Evolutionary conservation across 257 asterid species (phyloP), one percentile per base, ranked within the genome.

Genomic region (Solanum tacnaense): DNA sequence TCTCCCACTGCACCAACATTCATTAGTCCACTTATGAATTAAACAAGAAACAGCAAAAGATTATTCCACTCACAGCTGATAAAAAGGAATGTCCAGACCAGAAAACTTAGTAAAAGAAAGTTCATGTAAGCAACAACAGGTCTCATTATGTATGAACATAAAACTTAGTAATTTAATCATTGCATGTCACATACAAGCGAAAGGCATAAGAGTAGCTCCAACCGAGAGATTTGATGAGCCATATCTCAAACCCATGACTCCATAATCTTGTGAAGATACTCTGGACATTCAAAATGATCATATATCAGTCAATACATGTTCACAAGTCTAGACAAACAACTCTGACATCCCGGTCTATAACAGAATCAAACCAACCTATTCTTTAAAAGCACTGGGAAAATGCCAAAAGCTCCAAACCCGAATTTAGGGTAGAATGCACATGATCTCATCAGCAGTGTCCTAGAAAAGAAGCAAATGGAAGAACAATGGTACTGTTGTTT

Each of bases 361-460:
- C 25, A 52, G 58, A 46, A 52, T 49, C 36, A 41, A 88, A 88
- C 84, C 52, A 88, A 96, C 99, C 98, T 96, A 86, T 92, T 92
- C 90, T 92, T 94, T 87, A 93, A 84, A 91, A 94, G 95, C 82
- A 94, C 89, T 36, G 98, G 99, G 92, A 96, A 89, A 87, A 90
- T 92, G 86, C 99, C 98, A 94, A 93, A 96, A 71, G 98, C 98
- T 89, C 98, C 99, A 88, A 93, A 67, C 60, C 99, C 99, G 67
- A 85, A 89, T 87, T 91, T 95, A 79, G 97, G 97, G 88, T 94
- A 92, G 93, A 94, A 94, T 67, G 98, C 98, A 90, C 95, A 95
- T 52, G 98, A 92, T 91, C 99, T 93, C 91, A 96, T 79, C 88
- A 93, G 91, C 78, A 96, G 89, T 84, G 91, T 90, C 93, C 98